Evolutionary conservation across 2,329 filamentous ascomycete species (phyloP).

Genomic region (Cryphonectria japonica): DNA sequence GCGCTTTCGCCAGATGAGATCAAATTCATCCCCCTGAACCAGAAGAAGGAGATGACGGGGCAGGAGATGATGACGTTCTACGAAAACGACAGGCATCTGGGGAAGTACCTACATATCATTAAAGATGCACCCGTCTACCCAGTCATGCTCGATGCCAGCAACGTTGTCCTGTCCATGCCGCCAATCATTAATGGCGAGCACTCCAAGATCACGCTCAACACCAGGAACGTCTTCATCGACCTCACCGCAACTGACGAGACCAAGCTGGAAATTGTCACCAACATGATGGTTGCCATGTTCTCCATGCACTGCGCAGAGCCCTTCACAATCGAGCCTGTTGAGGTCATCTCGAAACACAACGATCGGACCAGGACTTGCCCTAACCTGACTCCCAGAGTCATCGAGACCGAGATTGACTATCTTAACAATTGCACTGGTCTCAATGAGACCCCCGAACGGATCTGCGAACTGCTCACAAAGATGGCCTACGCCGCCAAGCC

Average conservation of each 20-base stretch:
- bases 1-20: constrained; percentile 90
- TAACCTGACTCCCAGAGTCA: constrained; percentile 73
- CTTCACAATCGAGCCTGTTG: constrained; percentile 92
- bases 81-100: constrained; percentile 90
- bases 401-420: constrained; percentile 86
- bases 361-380: constrained; percentile 79
- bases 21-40: constrained; percentile 87
- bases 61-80: constrained; percentile 94
- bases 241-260: constrained; percentile 95
- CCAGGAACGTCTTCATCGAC: constrained; percentile 94
- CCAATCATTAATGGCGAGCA: constrained; percentile 98
- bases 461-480: constrained; percentile 80
- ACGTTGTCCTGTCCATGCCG: constrained; percentile 86
- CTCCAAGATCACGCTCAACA: constrained; percentile 92
- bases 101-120: constrained; percentile 92
- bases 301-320: constrained; percentile 84
- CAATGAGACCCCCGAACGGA: constrained; percentile 70
- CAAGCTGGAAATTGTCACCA: constrained; percentile 93
- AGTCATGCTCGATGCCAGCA: constrained; percentile 89
- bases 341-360: constrained; percentile 92
- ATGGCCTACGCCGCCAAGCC: constrained; percentile 88
- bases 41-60: constrained; percentile 84
- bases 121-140: constrained; percentile 92
- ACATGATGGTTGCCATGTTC: constrained; percentile 98
- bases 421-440: constrained; percentile 93